Evolutionary conservation across 257 asterid genomes (phyloP), one percentile per base, ranked within the genome.

Genomic region (Nyctanthes arbortristis): DNA sequence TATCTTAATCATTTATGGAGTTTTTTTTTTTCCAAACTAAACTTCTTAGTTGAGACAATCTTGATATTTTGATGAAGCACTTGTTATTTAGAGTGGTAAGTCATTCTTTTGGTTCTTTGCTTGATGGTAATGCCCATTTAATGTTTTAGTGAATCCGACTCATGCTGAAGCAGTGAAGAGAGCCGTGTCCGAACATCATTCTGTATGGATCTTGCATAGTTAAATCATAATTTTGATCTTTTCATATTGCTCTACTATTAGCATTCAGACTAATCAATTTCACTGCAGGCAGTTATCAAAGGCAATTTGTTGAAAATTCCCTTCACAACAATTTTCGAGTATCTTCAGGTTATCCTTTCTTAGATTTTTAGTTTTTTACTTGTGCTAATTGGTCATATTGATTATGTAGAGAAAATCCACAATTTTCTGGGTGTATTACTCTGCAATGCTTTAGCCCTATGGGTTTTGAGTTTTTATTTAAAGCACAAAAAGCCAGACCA

Each of bases 291-390:
- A 18, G 73, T 83, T 49, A 72, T 49, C 11, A 66, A 76, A 30
- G 97, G 96, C 77, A 58, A 49, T 76, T 84, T 91, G 73, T 64
- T 93, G 84, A 93, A 93, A 82, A 88, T 93, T 78, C 89, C 97
- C 22, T 91, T 84, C 39, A 91, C 97, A 28, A 91, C 99, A 57
- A 91, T 93, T 61, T 93, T 93, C 20, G 99, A 93, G 82, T 89
- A 93, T 81, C 89, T 88, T 54, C 97, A 93, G 99, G 99, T 89
- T 66, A 62, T 71, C 34, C 76, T 32, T 27, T 67, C 55, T 71
- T 28, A 9, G 16, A 0, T 62, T 27, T 68, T 33, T 56, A 52
- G 49, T 16, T 56, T 24, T 27, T 36, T n/a, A 8, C 5, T 13
- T 8, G 52, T 52, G 63, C 68, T 9, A 12, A 37, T 28, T 20